Percentiles rank a stretch among this genome's conserved stretches.
Conservation (phyloP, 139 green algal species). For the Haematococcus lacustris region DNA sequence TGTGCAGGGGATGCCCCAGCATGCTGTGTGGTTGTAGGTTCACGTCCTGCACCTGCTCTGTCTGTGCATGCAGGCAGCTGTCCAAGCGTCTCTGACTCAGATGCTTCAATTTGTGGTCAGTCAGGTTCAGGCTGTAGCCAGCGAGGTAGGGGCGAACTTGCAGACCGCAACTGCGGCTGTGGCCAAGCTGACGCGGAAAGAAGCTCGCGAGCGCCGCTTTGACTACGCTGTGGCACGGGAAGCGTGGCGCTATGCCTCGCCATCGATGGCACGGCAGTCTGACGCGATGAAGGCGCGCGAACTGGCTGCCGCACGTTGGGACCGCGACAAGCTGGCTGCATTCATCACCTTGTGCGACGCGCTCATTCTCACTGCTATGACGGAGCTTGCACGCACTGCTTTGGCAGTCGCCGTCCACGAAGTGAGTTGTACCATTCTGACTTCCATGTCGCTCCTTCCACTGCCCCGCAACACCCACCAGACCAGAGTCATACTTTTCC, state of each 20-base stretch:
- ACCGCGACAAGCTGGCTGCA: constrained; percentile 11
- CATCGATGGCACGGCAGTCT: too few relatives aligned
- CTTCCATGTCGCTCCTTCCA: too few relatives aligned
- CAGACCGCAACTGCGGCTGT: constrained; percentile 19
- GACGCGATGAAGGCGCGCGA: too few relatives aligned
- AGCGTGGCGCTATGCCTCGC: too few relatives aligned
- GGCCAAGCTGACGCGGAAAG: constrained; percentile 14
- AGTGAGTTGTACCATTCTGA: constrained; percentile 14
- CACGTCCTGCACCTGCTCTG: too few relatives aligned
- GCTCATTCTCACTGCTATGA: constrained; percentile 19
- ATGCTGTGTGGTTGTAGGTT: too few relatives aligned
- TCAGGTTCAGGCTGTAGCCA: constrained; percentile 21
- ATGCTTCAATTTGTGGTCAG: constrained; percentile 2
- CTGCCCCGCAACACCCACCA: too few relatives aligned
- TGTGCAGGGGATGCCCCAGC: too few relatives aligned
- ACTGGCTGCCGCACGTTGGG: too few relatives aligned
- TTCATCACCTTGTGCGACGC: constrained; percentile 25
- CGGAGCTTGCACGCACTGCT: constrained; percentile 21
- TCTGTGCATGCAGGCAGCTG: constrained; percentile 6
- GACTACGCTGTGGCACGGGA: too few relatives aligned
- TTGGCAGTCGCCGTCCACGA: constrained; percentile 13
- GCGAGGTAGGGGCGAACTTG: constrained; percentile 11
- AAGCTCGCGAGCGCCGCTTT: constrained; percentile 22
- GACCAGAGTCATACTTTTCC: too few relatives aligned
- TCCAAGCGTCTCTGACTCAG: constrained; percentile 20